Evolutionary conservation across 164 flowering plant species (phyloP).

Genomic region (Vitis riparia): DNA sequence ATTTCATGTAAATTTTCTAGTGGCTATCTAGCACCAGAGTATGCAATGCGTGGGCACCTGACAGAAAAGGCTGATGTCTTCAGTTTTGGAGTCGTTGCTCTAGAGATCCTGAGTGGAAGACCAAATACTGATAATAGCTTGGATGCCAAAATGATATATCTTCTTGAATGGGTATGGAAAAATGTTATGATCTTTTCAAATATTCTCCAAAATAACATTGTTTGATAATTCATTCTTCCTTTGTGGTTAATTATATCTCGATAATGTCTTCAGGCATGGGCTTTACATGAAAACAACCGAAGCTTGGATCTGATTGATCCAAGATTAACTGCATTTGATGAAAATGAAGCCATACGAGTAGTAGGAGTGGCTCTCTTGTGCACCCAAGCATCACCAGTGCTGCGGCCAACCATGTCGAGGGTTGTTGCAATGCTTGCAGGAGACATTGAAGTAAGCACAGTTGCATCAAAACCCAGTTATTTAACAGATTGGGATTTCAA

Average conservation of each 20-base stretch:
- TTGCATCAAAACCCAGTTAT: constrained; percentile 37
- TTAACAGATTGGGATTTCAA: constrained; percentile 32
- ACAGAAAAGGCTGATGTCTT: constrained; percentile 30
- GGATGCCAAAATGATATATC: constrained; percentile 16
- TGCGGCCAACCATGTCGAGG: constrained; percentile 37
- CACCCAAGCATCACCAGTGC: constrained; percentile 47
- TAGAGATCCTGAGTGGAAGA: constrained; percentile 25
- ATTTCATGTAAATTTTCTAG: constrained; percentile 8
- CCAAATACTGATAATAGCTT: constrained; percentile 19
- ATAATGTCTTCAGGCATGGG: constrained; percentile 43
- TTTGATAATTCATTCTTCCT: too few relatives aligned
- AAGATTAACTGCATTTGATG: constrained; percentile 23
- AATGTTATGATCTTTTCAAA: not conserved
- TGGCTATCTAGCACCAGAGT: constrained; percentile 30
- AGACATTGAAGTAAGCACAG: constrained; percentile 36
- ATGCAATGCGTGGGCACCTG: constrained; percentile 31
- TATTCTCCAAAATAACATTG: not conserved
- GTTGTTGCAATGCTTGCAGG: constrained; percentile 47
- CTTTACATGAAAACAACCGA: constrained; percentile 35
- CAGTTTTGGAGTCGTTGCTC: constrained; percentile 26
- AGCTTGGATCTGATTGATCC: constrained; percentile 44
- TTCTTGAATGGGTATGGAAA: constrained; percentile 29
- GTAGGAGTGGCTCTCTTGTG: constrained; percentile 49
- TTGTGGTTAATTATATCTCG: too few relatives aligned
- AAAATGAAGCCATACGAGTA: constrained; percentile 33